Evolutionary conservation across 176 grass and related monocot genomes (phyloP), one percentile per base, ranked within the genome.

Genomic region (Eragrostis curvula): DNA sequence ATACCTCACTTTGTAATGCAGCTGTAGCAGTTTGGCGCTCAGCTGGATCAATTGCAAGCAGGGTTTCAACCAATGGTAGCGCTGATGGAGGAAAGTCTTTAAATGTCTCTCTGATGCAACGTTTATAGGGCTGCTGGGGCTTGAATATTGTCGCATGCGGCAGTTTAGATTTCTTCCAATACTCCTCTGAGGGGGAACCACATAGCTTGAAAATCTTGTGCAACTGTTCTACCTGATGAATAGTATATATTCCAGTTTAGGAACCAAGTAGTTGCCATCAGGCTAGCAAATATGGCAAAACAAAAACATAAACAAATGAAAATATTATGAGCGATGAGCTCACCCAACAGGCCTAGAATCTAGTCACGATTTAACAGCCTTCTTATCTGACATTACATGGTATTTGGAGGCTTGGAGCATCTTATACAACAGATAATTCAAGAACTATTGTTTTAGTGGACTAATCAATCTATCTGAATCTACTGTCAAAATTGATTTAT

Each of bases 121-220:
- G 66, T 51, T 87, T 91, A 72, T 91, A 91, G 13, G 85, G 85
- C 15, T 87, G 85, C 62, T 91, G 89, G 21, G 85, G 80, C 87
- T 91, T 91, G 59, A 91, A 87, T 75, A 84, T 84, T 57, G 89
- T 84, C 21, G 89, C 89, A 81, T 87, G 89, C 12, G 89, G 89
- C 56, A 91, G 66, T 78, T 91, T 91, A 64, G 89, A 87, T 56
- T 91, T 91, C 70, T 91, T 91, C 89, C 89, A 91, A 79, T 87
- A 91, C 58, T 84, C 89, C 70, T 91, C 89, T 66, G 89, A 81
- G 73, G 89, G 89, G 64, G 85, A 91, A 18, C 89, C 89, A 81
- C 89, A 91, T 42, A 91, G 48, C 81, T 91, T 91, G 81, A 91
- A 91, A 87, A 91, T 91, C 70, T 91, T 91, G 81, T 91, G 89